Base-by-base conservation (phyloP, 2,329 filamentous ascomycete genomes). In the Stagonosporopsis chrysanthemi region DNA sequence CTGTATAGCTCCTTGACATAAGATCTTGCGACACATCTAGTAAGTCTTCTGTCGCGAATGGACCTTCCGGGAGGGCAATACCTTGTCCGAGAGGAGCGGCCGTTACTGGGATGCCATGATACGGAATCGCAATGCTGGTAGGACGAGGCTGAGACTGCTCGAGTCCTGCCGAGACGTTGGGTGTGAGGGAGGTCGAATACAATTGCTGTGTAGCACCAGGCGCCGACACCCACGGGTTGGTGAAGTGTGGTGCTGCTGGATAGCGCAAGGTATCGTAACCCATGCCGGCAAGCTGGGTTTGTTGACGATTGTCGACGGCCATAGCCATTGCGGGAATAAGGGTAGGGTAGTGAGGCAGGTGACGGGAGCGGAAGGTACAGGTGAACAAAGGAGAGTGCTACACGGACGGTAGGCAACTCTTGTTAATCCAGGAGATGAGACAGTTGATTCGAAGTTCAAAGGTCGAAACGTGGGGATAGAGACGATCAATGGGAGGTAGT, bases 271-370 rank as follows among this genome's bases (percentile, higher is more conserved):
- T 84, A 77, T 94, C 91, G 82, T 94, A 95, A 78, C 86, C 87
- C 81, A 96, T 84, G 60, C 72, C 79, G 75, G 84, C 86, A 85
- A 90, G 81, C 88, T 78, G 77, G 64, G 74, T 66, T 67, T 82
- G 91, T 81, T 94, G 92, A 78, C 92, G 90, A 73, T 88, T 87
- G 81, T 97, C 92, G 82, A 97, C 87, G 78, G 93, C 91, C 92
- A 97, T 96, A 81, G 92, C 95, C 92, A 97, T 97, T 65, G 63
- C 68, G 69, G 58, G 53, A 35, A 43, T 39, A 57, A 52, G 48
- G 53, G 51, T 23, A 53, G 57, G 40, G 55, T 40, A 53, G 41
- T 42, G 56, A 51, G 42, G 56, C 31, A 56, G 49, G 29, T 19
- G 43, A 42, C 12, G 28, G 31, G 23, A 53, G 43, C 42, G 43